A percentile compares a stretch with the other conserved stretches of the same genome.
Evolutionary conservation across 1,284 basidiomycete species (phyloP).

Genomic region (Rhodofomes roseus): DNA sequence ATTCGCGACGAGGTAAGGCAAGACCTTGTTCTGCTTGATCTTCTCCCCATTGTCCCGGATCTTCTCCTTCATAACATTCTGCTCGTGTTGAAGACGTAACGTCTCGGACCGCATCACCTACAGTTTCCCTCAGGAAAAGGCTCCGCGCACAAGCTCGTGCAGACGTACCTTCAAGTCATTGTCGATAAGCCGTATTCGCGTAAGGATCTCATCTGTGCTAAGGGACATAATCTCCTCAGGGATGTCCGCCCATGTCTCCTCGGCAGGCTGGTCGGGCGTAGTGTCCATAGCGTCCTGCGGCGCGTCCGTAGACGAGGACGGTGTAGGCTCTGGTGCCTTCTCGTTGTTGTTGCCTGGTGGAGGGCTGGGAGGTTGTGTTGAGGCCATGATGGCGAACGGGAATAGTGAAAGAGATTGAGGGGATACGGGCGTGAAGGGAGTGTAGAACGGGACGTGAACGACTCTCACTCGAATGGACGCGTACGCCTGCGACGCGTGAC

Average conservation of each 20-base stretch:
- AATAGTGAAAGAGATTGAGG: conserved; percentile 2
- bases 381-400: conserved; percentile 49
- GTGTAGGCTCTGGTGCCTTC: conserved; percentile 38
- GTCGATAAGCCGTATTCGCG: conserved; percentile 86
- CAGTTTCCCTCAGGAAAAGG: neutral
- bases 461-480: neutral
- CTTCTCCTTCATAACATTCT: conserved; percentile 96
- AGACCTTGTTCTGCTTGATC: conserved; percentile 99
- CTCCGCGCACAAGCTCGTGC: neutral
- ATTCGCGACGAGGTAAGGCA: conserved; percentile 97
- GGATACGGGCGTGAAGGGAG: neutral
- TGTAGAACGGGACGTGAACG: neutral
- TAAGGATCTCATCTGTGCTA: conserved; percentile 79
- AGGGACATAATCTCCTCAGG: conserved; percentile 75
- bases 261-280: conserved; percentile 60
- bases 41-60: conserved; percentile 98
- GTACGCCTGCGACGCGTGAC: conserved; percentile 3
- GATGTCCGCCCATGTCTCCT: conserved; percentile 81
- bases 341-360: conserved; percentile 46
- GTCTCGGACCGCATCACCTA: conserved; percentile 96
- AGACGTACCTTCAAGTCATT: conserved; percentile 84
- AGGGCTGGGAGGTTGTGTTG: conserved; percentile 52
- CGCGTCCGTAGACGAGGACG: conserved; percentile 30
- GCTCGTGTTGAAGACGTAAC: conserved; percentile 88
- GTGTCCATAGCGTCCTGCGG: conserved; percentile 62